Base-by-base conservation (phyloP, 371 early-diverging fungal genomes). In the Mucor velutinosus region DNA sequence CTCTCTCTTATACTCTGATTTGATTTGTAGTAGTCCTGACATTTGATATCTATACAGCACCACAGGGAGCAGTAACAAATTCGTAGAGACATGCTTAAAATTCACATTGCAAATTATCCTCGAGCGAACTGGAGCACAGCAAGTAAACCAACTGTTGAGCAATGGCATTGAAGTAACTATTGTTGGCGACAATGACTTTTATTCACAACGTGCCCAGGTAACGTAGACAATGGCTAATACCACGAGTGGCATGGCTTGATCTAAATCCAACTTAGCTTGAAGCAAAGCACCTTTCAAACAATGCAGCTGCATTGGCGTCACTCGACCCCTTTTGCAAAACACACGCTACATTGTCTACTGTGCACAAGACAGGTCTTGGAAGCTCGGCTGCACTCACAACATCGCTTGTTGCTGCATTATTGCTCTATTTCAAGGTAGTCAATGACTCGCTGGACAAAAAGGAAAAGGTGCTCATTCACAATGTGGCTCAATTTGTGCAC, bases 341-440 rank as follows among this genome's bases (percentile, higher is more conserved):
- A 0, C 84, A 86, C 57, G 84, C 87, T 6, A 88, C 89, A 0
- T 76, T 98, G n/a, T 69, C 75, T 15, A 71, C 89, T 7, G 99
- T 97, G 14, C 86, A 92, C 76, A 99, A 99, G 78, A 97, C 98
- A 11, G 99, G 99, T 5, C 86, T 99, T 11, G 99, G 99, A 12
- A 94, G 94, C 49, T 96, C 96, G 5, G 98, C 99, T 7, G 94
- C 97, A 12, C 79, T 99, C 78, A 94, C 93, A 43, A 93, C 97
- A 1, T 93, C 95, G 0, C 80, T 97, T 8, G 92, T 94, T 5
- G 90, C 89, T 2, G 90, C 92, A n/a, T 53, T 97, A 3, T 84
- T 95, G 51, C 70, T 79, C 35, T 90, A 93, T 75, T 90, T 94
- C 73, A 76, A 79, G 12, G 82, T 83, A 0, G 76, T 81, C n/a